Evolutionary conservation across 208 protist species (phyloP), one percentile per base, ranked within the genome.

Genomic region (Balamuthia mandrillaris): DNA sequence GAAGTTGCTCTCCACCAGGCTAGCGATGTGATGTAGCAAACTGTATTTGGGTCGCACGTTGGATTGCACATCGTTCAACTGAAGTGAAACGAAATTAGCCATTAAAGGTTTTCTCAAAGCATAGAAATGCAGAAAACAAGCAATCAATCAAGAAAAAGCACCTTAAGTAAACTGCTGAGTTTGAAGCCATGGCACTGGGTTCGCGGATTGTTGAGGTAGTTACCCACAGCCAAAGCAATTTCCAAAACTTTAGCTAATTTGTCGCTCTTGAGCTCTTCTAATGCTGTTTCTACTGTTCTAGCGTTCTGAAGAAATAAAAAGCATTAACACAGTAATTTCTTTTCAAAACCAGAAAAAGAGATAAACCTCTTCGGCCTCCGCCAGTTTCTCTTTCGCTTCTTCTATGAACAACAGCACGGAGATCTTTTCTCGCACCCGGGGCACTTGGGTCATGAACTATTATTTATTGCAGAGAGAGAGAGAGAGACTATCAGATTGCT

Each of bases 61-160:
- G 35, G 63, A 72, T 27, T 24, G 33, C 63, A 72, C 63, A 27
- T 72, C 63, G 63, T 72, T 72, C 63, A 72, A 45, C 63, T 72
- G 63, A 35, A 16, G n/a, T n/a, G n/a, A n/a, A n/a, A n/a, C n/a
- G n/a, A n/a, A n/a, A n/a, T n/a, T n/a, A n/a, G n/a, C n/a, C n/a
- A n/a, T n/a, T n/a, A n/a, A n/a, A n/a, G n/a, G n/a, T n/a, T n/a
- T n/a, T n/a, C n/a, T n/a, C n/a, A n/a, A n/a, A n/a, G n/a, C n/a
- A n/a, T n/a, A n/a, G n/a, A n/a, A n/a, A 56, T 56, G n/a, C 18
- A 56, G 49, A 24, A n/a, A 56, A 56, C 18, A 24, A 56, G 49
- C 49, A 24, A 56, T 56, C 18, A 56, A 56, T 56, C 7, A 27
- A 60, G 52, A 27, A 4, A 5, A 72, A 18, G 6, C 3, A 72